Evolutionary conservation across 2,329 filamentous ascomycete genomes (phyloP), one percentile per base, ranked within the genome.

Genomic region (Neonectria sp.): DNA sequence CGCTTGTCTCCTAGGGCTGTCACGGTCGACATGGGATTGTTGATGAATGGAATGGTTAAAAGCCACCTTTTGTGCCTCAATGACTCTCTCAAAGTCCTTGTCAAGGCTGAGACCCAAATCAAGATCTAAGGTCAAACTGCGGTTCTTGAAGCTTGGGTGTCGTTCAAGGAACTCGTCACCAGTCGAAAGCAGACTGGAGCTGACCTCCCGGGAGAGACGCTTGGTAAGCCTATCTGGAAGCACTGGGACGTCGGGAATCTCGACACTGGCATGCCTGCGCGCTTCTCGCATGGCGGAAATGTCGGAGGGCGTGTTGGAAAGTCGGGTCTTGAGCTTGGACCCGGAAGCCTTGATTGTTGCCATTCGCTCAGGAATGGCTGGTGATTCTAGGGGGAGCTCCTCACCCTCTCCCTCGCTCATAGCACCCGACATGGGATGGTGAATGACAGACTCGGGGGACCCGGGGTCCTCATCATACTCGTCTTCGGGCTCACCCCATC

Each of bases 41-140:
- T 65, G 59, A 70, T 65, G 57, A 67, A 65, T 65, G 55, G 66
- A 58, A 71, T 66, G 63, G 73, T 71, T 64, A 67, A 71, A 74
- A 75, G 70, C 73, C 88, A 98, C 95, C 95, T 98, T 98, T 92
- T 98, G 95, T 79, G 92, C 89, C 84, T 98, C 95, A 76, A 98
- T 97, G 63, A 98, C 93, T 68, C 95, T 90, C 77, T 98, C 95
- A 81, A 98, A 98, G 79, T 98, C 96, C 76, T 93, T 90, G 76
- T 97, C 94, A 52, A 98, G 88, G 71, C 94, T 95, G 70, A 97
- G 91, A 68, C 93, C 93, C 62, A 96, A 87, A 77, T 95, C 94
- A 70, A 95, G 91, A 76, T 93, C 90, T 72, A 97, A 84, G 8
- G 94, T 94, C 70, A 98, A 88, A 76, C 96, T 95, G 56, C 94